Conservation (phyloP, 179 eudicot genomes). For the Spinacia oleracea region DNA sequence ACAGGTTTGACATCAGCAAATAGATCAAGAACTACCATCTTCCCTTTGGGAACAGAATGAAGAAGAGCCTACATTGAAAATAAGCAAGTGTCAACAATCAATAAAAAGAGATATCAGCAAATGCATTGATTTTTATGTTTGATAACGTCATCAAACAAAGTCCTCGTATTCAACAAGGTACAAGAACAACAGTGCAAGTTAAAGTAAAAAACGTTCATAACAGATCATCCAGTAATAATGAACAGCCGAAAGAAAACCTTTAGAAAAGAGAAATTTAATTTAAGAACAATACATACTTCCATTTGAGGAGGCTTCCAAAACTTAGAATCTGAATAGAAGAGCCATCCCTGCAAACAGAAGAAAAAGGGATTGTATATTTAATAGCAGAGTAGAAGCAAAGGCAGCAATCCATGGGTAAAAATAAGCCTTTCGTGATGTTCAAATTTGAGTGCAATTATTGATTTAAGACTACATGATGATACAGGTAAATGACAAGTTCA, state of each 20-base stretch:
- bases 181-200: neutral
- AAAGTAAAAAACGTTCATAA: neutral
- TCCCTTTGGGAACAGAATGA: constrained; percentile 95
- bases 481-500: neutral
- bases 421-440: neutral
- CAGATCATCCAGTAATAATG: neutral
- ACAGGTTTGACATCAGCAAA: constrained; percentile 96
- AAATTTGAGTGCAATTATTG: neutral
- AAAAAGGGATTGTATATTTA: constrained; percentile 15
- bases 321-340: constrained; percentile 81
- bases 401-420: neutral
- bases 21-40: constrained; percentile 98
- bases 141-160: neutral
- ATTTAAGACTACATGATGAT: neutral
- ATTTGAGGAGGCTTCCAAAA: constrained; percentile 98
- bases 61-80: constrained; percentile 68
- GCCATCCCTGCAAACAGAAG: constrained; percentile 77
- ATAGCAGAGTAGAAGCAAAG: constrained; percentile 1
- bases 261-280: neutral
- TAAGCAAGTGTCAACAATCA: neutral
- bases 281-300: constrained; percentile 54
- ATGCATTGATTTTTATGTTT: neutral
- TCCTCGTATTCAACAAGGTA: neutral
- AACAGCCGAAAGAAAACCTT: neutral
- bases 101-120: constrained; percentile 5